A percentile compares a stretch with the other conserved stretches of the same genome.
Conservation (phyloP, 768 basidiomycete genomes). For the Thelephora aurantiotincta region DNA sequence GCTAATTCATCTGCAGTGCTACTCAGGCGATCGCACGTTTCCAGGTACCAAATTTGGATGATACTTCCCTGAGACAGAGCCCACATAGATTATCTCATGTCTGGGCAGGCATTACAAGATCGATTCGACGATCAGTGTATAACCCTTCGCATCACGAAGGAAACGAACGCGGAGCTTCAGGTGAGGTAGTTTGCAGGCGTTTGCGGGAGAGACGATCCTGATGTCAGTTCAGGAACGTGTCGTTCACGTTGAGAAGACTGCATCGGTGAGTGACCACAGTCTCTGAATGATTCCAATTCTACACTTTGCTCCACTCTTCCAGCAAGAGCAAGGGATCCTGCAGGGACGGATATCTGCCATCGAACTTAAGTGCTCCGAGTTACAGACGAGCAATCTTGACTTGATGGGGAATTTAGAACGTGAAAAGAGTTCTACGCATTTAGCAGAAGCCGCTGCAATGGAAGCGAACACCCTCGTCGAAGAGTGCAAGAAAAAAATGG, state of each 20-base stretch:
- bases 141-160: slow-evolving; percentile 38
- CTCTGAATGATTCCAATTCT: no score
- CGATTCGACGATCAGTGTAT: slow-evolving; percentile 44
- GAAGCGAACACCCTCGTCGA: no score
- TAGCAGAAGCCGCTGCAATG: no score
- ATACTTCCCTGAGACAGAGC: slow-evolving; percentile 8
- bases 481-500: no score
- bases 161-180: slow-evolving; percentile 38
- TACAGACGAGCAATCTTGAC: no score
- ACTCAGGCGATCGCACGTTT: not conserved
- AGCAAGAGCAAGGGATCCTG: no score
- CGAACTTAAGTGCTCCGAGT: no score
- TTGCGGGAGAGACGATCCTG: slow-evolving; percentile 4
- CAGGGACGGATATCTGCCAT: no score
- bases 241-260: slow-evolving; percentile 2
- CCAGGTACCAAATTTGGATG: not conserved
- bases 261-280: no score
- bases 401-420: no score
- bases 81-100: not conserved
- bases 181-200: slow-evolving; percentile 14
- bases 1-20: not conserved
- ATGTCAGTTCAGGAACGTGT: slow-evolving; percentile 6
- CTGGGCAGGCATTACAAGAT: slow-evolving; percentile 34
- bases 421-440: no score
- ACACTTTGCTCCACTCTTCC: no score